Conservation (phyloP, 2,329 filamentous ascomycete species). For the Hyphodiscus sp. region DNA sequence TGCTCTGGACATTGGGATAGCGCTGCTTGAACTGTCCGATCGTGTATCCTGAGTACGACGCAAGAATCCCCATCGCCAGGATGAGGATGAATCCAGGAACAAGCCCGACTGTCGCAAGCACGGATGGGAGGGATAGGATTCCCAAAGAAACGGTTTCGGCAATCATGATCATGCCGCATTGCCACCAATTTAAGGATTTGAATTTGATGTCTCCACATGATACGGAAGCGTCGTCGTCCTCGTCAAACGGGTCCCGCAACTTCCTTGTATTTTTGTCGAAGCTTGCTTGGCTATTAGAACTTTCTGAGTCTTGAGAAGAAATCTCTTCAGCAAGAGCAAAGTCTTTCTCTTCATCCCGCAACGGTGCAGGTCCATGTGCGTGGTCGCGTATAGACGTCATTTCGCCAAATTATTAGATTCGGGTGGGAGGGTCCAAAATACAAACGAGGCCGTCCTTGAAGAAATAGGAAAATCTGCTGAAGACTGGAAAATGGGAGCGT, state of each 20-base stretch:
- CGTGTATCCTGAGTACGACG: constrained; percentile 55
- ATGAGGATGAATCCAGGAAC: constrained; percentile 39
- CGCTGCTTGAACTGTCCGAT: constrained; percentile 52
- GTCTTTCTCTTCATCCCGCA: background rate
- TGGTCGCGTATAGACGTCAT: background rate
- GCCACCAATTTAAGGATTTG: background rate
- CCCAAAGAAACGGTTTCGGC: constrained; percentile 11
- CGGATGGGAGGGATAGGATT: constrained; percentile 10
- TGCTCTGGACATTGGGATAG: constrained; percentile 47
- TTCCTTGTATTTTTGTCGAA: background rate
- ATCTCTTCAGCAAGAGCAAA: background rate
- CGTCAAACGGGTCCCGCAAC: background rate
- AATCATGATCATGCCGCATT: background rate
- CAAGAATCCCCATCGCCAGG: constrained; percentile 44
- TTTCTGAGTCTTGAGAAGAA: background rate
- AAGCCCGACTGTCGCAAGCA: constrained; percentile 7
- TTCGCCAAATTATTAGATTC: background rate
- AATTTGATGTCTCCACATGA: background rate
- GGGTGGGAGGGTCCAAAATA: background rate
- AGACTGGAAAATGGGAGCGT: no score
- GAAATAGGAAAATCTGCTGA: no score
- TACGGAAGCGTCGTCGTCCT: background rate
- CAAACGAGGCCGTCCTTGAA: no score
- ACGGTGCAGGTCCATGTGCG: background rate
- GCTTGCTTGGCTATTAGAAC: background rate